These are phyloP conservation scores for Amanita brunnescens DNA, from an alignment of 768 basidiomycete genomes.

Conservation along the genomic window DNA sequence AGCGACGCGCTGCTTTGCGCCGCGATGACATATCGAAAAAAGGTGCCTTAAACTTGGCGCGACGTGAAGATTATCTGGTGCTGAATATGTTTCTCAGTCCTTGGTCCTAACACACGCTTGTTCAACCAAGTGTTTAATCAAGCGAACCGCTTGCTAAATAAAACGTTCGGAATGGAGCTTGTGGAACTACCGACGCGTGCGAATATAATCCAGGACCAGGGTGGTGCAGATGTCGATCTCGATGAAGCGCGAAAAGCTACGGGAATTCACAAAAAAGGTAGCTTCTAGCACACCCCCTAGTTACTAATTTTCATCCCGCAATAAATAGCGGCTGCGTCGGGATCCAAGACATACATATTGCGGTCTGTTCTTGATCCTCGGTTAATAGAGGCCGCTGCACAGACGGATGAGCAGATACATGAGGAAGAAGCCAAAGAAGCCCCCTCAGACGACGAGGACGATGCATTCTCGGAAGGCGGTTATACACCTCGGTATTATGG, in stretches of 20 bases:
- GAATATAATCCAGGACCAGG: constrained; percentile 32
- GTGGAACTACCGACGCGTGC: constrained; percentile 55
- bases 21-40: constrained; percentile 74
- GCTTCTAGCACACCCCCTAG: not conserved
- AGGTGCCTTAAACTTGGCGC: constrained; percentile 26
- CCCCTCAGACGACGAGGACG: constrained; percentile 22
- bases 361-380: constrained; percentile 59
- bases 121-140: constrained; percentile 48
- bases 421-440: constrained; percentile 27
- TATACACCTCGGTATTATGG: constrained; percentile 42
- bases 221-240: constrained; percentile 29
- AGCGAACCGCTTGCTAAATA: constrained; percentile 51
- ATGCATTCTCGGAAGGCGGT: constrained; percentile 14
- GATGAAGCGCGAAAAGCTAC: constrained; percentile 34
- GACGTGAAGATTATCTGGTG: not conserved
- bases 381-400: constrained; percentile 54
- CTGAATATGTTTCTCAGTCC: constrained; percentile 12
- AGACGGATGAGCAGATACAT: constrained; percentile 44
- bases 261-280: constrained; percentile 53
- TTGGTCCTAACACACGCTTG: constrained; percentile 27
- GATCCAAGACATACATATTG: constrained; percentile 77
- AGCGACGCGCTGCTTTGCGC: constrained; percentile 47
- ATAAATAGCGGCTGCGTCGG: constrained; percentile 37
- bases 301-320: not conserved
- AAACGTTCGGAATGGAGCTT: constrained; percentile 70